A percentile compares a stretch with the other conserved stretches of the same genome.
These are phyloP conservation scores for Suillus paluster DNA, from an alignment of 768 basidiomycete genomes.

Conservation along the genomic window DNA sequence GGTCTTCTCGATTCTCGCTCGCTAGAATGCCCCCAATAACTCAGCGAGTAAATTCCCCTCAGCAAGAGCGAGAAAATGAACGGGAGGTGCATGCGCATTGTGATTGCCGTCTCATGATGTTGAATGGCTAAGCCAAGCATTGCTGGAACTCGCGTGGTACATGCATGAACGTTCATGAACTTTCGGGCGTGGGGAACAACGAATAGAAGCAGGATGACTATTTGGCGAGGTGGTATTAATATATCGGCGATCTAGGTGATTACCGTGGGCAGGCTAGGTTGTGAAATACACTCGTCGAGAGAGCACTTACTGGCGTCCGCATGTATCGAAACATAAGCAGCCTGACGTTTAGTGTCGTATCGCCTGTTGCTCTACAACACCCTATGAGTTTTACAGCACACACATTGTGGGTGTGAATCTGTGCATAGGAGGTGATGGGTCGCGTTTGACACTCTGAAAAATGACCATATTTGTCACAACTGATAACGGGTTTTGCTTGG, in stretches of 20 bases:
- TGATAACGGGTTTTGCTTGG: slow-evolving; percentile 5
- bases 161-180: neutral
- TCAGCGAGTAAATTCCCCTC: neutral
- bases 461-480: slow-evolving; percentile 7
- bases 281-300: slow-evolving; percentile 44
- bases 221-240: slow-evolving; percentile 88
- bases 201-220: slow-evolving; percentile 38
- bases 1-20: neutral
- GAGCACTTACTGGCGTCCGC: slow-evolving; percentile 33
- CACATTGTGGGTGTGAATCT: slow-evolving; percentile 42
- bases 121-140: slow-evolving; percentile 26
- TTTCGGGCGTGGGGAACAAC: neutral
- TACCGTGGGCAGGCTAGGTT: slow-evolving; percentile 27
- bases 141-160: slow-evolving; percentile 26
- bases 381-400: slow-evolving; percentile 70
- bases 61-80: neutral
- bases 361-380: slow-evolving; percentile 12
- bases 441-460: slow-evolving; percentile 10
- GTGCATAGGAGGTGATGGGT: slow-evolving; percentile 21
- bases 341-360: slow-evolving; percentile 32
- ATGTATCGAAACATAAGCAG: slow-evolving; percentile 27
- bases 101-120: slow-evolving; percentile 18
- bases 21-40: neutral
- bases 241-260: slow-evolving; percentile 68
- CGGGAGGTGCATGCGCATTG: neutral